phyloP scores from a whole-genome alignment of 805 yeast species.

The Metschnikowia gruessii region DNA sequence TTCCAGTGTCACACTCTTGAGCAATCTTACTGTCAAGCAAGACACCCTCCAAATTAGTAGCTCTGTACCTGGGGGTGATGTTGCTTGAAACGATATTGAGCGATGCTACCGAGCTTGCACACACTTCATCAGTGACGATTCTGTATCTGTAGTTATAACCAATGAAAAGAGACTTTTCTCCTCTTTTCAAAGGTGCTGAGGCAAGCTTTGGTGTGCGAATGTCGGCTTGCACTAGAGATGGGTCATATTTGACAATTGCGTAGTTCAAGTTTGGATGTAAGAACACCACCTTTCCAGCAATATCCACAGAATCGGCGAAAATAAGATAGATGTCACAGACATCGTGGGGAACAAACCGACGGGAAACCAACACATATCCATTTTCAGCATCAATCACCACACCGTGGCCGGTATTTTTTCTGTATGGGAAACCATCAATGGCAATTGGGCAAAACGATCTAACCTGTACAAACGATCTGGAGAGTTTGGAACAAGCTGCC shows the following conservation, averaged over 20 bases:
- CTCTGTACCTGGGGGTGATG: slow-evolving; percentile 76
- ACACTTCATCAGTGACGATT: slow-evolving; percentile 69
- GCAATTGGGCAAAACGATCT: slow-evolving; percentile 62
- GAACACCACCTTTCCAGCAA: slow-evolving; percentile 78
- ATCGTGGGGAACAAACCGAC: slow-evolving; percentile 81
- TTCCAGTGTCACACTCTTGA: slow-evolving; percentile 75
- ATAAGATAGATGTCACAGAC: slow-evolving; percentile 70
- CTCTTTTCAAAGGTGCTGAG: slow-evolving; percentile 57
- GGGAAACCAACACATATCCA: slow-evolving; percentile 77
- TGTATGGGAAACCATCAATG: slow-evolving; percentile 70
- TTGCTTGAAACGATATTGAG: slow-evolving; percentile 68
- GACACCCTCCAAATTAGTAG: slow-evolving; percentile 76
- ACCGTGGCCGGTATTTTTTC: slow-evolving; percentile 66
- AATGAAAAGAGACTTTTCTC: slow-evolving; percentile 72
- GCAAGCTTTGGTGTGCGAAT: slow-evolving; percentile 66
- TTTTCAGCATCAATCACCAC: slow-evolving; percentile 74
- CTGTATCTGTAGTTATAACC: slow-evolving; percentile 75
- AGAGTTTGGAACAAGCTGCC: slow-evolving; percentile 51
- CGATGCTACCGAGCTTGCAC: slow-evolving; percentile 72
- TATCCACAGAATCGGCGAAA: slow-evolving; percentile 79
- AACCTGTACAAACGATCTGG: slow-evolving; percentile 70
- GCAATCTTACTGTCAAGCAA: slow-evolving; percentile 70
- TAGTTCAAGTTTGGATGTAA: slow-evolving; percentile 86
- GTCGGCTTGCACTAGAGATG: slow-evolving; percentile 66
- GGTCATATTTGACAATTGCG: slow-evolving; percentile 81